phyloP scores from a whole-genome alignment of 2,329 filamentous ascomycete genomes.

The Fusarium subtropicale region DNA sequence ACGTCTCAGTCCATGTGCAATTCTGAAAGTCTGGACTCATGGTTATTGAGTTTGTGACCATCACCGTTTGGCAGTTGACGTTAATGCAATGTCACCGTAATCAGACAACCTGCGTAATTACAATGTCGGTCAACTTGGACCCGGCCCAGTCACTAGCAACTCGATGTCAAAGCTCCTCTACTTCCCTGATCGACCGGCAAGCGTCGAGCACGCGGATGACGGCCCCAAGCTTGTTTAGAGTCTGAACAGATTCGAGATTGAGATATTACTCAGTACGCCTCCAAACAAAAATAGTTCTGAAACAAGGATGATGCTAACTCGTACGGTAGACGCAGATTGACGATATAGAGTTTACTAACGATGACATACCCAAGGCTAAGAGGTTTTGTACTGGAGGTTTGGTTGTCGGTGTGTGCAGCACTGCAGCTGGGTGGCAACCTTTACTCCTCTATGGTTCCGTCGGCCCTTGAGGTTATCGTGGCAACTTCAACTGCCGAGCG shows the following conservation, averaged over 20 bases:
- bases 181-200: neutral
- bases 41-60: neutral
- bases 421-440: neutral
- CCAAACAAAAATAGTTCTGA: conserved; percentile 6
- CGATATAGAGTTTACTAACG: conserved; percentile 1
- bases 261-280: conserved; percentile 1
- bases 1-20: neutral
- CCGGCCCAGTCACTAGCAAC: neutral
- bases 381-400: neutral
- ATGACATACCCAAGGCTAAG: neutral
- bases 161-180: neutral
- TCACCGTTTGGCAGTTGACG: neutral
- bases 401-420: neutral
- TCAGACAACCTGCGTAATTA: neutral
- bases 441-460: neutral
- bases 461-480: neutral
- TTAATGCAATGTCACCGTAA: neutral
- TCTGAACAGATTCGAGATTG: neutral
- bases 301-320: conserved; percentile 12
- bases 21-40: neutral
- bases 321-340: neutral
- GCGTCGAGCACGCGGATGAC: neutral
- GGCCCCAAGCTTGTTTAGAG: neutral
- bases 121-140: neutral
- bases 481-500: conserved; percentile 20